These are phyloP conservation scores for Aphanoascus verrucosus DNA, from an alignment of 2,329 filamentous ascomycete species.

Conservation along the genomic window DNA sequence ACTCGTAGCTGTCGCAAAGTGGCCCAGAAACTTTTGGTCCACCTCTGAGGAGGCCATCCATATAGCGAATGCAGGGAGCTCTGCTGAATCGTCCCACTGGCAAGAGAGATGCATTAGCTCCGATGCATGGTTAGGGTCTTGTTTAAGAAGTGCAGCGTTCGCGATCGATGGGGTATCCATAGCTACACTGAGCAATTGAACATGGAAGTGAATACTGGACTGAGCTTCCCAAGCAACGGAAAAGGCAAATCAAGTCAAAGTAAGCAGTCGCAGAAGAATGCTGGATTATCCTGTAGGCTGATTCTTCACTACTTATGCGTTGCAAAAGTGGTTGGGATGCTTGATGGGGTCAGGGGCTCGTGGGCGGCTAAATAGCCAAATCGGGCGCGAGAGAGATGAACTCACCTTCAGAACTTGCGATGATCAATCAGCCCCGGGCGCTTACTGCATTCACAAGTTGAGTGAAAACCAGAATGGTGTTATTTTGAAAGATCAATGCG, in stretches of 20 bases:
- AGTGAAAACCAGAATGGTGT: neutral
- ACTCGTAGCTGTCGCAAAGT: conserved; percentile 70
- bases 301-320: neutral
- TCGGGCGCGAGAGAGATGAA: neutral
- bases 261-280: neutral
- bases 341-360: conserved; percentile 4
- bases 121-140: neutral
- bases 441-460: neutral
- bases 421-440: neutral
- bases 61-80: conserved; percentile 27
- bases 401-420: conserved; percentile 5
- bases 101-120: conserved; percentile 15
- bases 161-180: conserved; percentile 4
- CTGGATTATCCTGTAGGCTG: neutral
- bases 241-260: neutral
- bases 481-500: neutral
- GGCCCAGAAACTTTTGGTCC: conserved; percentile 92
- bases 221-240: neutral
- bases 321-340: neutral
- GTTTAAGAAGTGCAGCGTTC: neutral
- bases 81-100: conserved; percentile 23
- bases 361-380: conserved; percentile 8
- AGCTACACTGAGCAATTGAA: neutral
- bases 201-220: neutral
- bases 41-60: conserved; percentile 93